Evolutionary conservation across 352 stramenopile species (phyloP).

Genomic region (Halophytophthora polymorphica): DNA sequence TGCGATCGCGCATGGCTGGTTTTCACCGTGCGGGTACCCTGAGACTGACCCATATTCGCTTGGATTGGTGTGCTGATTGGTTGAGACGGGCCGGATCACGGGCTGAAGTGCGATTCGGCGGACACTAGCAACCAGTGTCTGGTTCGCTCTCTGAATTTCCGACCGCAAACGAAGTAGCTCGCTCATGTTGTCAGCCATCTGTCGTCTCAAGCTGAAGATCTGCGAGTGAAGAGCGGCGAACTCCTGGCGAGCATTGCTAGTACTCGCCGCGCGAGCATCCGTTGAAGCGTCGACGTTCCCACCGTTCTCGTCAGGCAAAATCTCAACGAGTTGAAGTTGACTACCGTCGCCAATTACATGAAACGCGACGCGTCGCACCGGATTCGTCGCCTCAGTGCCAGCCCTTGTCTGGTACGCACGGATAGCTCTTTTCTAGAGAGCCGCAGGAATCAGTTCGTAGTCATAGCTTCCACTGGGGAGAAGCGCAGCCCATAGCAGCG

Average conservation of each 20-base stretch:
- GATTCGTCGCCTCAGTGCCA: not conserved
- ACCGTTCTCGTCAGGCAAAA: not conserved
- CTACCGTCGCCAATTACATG: not conserved
- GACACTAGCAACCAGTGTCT: not conserved
- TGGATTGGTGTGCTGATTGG: not conserved
- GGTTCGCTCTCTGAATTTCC: no score
- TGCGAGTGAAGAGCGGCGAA: conserved; percentile 8
- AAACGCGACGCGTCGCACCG: not conserved
- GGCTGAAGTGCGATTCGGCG: not conserved
- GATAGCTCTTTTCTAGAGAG: not conserved
- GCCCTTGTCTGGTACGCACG: not conserved
- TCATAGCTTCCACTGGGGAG: not conserved
- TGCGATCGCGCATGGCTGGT: no score
- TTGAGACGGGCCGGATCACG: not conserved
- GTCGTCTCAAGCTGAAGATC: not conserved
- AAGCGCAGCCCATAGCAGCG: not conserved
- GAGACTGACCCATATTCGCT: no score
- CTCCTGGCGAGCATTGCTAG: not conserved
- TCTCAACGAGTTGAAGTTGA: no score
- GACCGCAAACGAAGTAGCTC: no score
- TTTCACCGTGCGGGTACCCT: no score
- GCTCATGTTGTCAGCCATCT: conserved; percentile 2
- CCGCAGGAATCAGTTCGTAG: not conserved
- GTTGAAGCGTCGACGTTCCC: not conserved
- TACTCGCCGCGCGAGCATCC: not conserved